Conservation (phyloP, 1,284 basidiomycete species). For the Entoloma clypeatum region DNA sequence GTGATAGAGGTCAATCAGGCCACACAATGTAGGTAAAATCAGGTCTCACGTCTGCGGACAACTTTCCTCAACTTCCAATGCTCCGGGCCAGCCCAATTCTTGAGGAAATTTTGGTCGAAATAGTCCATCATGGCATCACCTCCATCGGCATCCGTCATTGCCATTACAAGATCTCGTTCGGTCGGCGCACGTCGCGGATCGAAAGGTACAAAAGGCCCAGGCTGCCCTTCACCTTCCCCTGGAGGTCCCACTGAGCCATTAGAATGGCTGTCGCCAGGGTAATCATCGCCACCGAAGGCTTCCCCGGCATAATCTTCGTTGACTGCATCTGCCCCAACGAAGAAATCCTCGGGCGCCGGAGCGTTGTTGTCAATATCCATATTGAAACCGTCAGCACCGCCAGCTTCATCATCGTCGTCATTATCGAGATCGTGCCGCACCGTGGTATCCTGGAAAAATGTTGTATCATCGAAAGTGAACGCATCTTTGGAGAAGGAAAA, state of each 20-base stretch:
- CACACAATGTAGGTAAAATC: constrained; percentile 10
- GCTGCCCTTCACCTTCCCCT: constrained; percentile 31
- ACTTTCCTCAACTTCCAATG: constrained; percentile 93
- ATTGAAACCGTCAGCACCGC: constrained; percentile 25
- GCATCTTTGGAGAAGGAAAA: constrained; percentile 76
- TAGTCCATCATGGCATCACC: constrained; percentile 85
- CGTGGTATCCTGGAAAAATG: constrained; percentile 51
- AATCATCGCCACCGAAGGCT: constrained; percentile 44
- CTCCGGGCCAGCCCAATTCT: constrained; percentile 98
- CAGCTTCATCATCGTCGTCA: constrained; percentile 39
- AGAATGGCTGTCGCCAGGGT: constrained; percentile 42
- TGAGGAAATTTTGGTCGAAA: constrained; percentile 86
- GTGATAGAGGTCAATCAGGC: constrained; percentile 4
- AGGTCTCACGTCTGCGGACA: constrained; percentile 64
- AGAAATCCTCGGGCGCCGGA: constrained; percentile 70
- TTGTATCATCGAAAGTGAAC: constrained; percentile 58
- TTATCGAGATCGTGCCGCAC: constrained; percentile 40
- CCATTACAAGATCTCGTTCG: constrained; percentile 78
- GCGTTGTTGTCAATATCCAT: constrained; percentile 46
- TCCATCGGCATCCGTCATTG: constrained; percentile 69
- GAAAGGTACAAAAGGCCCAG: constrained; percentile 64
- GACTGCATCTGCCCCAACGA: constrained; percentile 69
- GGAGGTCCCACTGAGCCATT: constrained; percentile 38
- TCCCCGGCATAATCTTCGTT: constrained; percentile 51
- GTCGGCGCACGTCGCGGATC: constrained; percentile 73